Evolutionary conservation across 2,329 filamentous ascomycete genomes (phyloP).

Genomic region (Cladophialophora immunda): DNA sequence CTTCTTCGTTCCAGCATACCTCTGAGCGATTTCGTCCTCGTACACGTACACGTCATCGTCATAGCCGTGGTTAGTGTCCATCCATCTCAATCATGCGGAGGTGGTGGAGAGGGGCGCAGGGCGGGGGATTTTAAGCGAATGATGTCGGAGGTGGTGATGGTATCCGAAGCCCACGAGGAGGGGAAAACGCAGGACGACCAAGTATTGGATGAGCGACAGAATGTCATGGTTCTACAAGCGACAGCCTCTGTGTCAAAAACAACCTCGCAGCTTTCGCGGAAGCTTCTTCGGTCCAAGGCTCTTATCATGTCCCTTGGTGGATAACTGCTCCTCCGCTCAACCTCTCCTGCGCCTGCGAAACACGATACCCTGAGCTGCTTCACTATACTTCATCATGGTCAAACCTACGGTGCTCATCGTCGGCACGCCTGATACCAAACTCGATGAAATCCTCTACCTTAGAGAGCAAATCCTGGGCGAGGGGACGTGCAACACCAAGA

Average conservation of each 20-base stretch:
- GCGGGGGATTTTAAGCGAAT: slow-evolving; percentile 5
- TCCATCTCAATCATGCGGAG: slow-evolving; percentile 3
- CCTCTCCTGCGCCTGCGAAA: not conserved
- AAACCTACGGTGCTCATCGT: slow-evolving; percentile 61
- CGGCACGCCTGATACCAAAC: slow-evolving; percentile 72
- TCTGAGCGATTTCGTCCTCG: not conserved
- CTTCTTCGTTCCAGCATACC: not conserved
- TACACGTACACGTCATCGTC: not conserved
- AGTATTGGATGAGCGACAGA: not conserved
- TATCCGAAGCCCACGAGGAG: not conserved
- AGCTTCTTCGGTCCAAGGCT: slow-evolving; percentile 5
- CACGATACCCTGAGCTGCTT: not conserved
- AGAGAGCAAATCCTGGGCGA: slow-evolving; percentile 55
- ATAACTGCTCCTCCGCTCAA: not conserved
- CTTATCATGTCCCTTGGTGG: slow-evolving; percentile 3
- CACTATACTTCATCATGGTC: slow-evolving; percentile 36
- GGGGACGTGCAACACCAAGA: slow-evolving; percentile 49
- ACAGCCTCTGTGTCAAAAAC: not conserved
- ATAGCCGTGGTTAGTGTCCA: not conserved
- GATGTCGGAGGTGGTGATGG: not conserved
- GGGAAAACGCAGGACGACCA: not conserved
- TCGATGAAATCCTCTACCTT: slow-evolving; percentile 66
- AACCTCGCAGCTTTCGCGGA: not conserved
- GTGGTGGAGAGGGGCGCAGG: not conserved
- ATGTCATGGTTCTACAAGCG: not conserved